Conservation (phyloP, 768 basidiomycete species). For the Kockovaella imperatae region DNA sequence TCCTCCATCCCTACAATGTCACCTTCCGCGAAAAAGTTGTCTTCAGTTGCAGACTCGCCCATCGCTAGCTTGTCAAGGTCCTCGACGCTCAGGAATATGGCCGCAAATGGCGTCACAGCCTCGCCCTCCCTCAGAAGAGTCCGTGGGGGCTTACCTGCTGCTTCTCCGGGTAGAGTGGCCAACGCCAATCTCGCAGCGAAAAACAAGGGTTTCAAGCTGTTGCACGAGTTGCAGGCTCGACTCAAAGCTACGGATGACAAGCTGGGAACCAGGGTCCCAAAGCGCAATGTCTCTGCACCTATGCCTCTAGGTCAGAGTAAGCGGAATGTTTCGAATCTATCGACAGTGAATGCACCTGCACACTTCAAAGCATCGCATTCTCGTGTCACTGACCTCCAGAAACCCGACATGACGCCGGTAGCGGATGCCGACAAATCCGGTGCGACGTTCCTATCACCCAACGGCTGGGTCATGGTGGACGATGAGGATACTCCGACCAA, state of each 20-base stretch:
- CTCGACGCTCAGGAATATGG: constrained; percentile 29
- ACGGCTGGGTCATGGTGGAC: constrained; percentile 31
- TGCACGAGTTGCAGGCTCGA: constrained; percentile 31
- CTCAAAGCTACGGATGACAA: constrained; percentile 37
- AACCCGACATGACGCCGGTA: neutral
- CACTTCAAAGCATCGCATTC: constrained; percentile 10
- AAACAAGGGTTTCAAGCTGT: constrained; percentile 23
- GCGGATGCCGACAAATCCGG: constrained; percentile 1
- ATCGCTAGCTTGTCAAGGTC: constrained; percentile 22
- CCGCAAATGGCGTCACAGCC: constrained; percentile 3
- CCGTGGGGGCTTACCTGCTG: constrained; percentile 2
- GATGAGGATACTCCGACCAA: constrained; percentile 15
- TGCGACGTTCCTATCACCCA: constrained; percentile 20
- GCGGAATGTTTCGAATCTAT: neutral
- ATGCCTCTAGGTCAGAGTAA: constrained; percentile 5
- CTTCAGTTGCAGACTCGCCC: constrained; percentile 17
- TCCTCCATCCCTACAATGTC: constrained; percentile 18
- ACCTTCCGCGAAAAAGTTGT: constrained; percentile 12
- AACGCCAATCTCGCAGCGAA: constrained; percentile 13
- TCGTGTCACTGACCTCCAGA: constrained; percentile 10
- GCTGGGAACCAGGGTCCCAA: constrained; percentile 24
- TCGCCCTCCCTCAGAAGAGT: constrained; percentile 19
- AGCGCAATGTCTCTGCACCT: constrained; percentile 27
- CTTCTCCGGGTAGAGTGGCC: constrained; percentile 12
- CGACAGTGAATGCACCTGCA: neutral